Evolutionary conservation across 176 grass and related monocot genomes (phyloP).

Genomic region (Areca catechu): DNA sequence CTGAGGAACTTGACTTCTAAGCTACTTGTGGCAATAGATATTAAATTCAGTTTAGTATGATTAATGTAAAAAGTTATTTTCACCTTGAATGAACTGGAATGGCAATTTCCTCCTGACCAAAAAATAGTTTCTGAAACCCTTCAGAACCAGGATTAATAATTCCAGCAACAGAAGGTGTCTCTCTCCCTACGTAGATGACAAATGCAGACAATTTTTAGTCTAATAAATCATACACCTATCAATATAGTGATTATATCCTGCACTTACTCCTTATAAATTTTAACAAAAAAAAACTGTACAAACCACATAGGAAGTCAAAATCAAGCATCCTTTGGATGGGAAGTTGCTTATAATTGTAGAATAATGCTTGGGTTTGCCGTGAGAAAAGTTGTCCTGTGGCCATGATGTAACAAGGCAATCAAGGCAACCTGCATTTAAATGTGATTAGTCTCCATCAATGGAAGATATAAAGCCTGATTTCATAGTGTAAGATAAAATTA

Average conservation of each 20-base stretch:
- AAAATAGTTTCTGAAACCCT: conserved; percentile 98
- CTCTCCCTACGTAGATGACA: conserved; percentile 51
- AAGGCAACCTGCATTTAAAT: conserved; percentile 28
- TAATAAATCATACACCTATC: too few species aligned
- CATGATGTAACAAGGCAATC: conserved; percentile 33
- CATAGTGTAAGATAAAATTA: not conserved
- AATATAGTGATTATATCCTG: too few species aligned
- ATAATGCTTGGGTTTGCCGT: conserved; percentile 80
- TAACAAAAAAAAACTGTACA: conserved; percentile 10
- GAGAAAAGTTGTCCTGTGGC: conserved; percentile 89
- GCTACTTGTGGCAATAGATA: too few species aligned
- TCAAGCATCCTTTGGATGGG: conserved; percentile 98
- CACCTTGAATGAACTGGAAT: conserved; percentile 93
- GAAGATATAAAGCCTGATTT: not conserved
- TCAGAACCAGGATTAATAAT: conserved; percentile 98
- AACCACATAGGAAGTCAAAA: conserved; percentile 97
- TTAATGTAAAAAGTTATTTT: not conserved
- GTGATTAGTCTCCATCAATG: too few species aligned
- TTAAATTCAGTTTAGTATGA: not conserved
- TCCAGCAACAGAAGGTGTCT: conserved; percentile 97
- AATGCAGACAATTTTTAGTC: not conserved
- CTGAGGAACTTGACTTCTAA: too few species aligned
- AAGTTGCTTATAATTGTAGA: conserved; percentile 99
- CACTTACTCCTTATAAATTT: conserved; percentile 6
- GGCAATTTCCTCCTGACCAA: conserved; percentile 98